Conservation (phyloP, 257 asterid genomes). For the Verbena officinalis region DNA sequence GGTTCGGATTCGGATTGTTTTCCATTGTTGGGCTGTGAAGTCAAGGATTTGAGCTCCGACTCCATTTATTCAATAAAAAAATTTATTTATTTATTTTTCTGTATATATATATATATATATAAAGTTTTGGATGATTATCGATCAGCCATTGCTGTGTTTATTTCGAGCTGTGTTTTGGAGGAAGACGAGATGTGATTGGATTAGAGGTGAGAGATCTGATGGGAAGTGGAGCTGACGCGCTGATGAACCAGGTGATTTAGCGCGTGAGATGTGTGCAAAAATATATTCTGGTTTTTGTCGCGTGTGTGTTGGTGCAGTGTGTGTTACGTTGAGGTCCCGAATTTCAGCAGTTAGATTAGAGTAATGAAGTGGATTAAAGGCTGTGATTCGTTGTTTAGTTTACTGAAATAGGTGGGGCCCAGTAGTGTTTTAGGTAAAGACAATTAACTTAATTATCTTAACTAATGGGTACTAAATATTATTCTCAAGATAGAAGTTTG, state of each 20-base stretch:
- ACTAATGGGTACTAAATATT: too few relatives aligned
- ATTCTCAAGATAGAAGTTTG: too few relatives aligned
- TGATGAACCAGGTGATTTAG: not conserved
- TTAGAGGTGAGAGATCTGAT: slow-evolving; percentile 26
- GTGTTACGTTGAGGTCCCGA: slow-evolving; percentile 13
- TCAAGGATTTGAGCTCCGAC: slow-evolving; percentile 60
- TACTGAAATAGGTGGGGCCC: not conserved
- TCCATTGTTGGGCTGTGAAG: slow-evolving; percentile 31
- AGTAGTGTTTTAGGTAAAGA: not conserved
- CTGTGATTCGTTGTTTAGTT: not conserved
- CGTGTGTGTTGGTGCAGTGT: not conserved
- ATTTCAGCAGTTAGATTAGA: not conserved
- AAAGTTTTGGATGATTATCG: not conserved
- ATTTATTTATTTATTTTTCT: not conserved
- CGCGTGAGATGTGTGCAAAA: not conserved
- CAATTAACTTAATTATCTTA: too few relatives aligned
- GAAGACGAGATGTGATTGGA: slow-evolving; percentile 24
- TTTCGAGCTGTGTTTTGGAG: not conserved
- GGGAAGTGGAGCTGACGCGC: slow-evolving; percentile 19
- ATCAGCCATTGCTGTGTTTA: slow-evolving; percentile 38
- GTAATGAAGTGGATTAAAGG: not conserved
- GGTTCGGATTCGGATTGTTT: slow-evolving; percentile 33
- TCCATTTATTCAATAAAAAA: slow-evolving; percentile 43
- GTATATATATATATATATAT: too few relatives aligned
- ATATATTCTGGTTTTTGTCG: not conserved